phyloP scores from a whole-genome alignment of 495 filamentous ascomycete genomes.

The Penicillium canescens region DNA sequence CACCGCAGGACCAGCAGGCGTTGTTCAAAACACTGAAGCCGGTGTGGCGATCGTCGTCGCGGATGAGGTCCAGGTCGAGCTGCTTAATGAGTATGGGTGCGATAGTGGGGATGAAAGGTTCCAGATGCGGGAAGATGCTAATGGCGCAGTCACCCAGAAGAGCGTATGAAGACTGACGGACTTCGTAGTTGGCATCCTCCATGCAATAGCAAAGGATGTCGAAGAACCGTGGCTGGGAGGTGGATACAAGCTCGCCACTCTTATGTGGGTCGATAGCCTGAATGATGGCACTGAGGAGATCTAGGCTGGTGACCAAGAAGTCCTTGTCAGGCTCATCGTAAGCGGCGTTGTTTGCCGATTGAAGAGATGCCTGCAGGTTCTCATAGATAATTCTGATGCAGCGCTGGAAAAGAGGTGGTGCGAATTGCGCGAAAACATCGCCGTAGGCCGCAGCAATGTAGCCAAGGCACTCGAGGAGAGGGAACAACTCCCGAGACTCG shows the following conservation, averaged over 20 bases:
- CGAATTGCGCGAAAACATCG: constrained; percentile 78
- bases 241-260: constrained; percentile 71
- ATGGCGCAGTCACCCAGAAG: constrained; percentile 96
- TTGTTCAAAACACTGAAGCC: constrained; percentile 95
- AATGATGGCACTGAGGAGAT: constrained; percentile 90
- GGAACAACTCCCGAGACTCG: constrained; percentile 91
- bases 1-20: constrained; percentile 95
- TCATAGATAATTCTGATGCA: constrained; percentile 89
- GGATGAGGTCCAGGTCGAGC: constrained; percentile 75
- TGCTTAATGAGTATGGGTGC: constrained; percentile 81
- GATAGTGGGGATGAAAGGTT: constrained; percentile 68
- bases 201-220: constrained; percentile 88
- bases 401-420: constrained; percentile 77
- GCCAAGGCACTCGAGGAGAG: constrained; percentile 90
- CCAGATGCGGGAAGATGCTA: constrained; percentile 84
- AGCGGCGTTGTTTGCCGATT: constrained; percentile 60
- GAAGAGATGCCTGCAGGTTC: constrained; percentile 76
- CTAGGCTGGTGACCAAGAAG: constrained; percentile 94
- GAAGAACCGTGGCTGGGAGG: constrained; percentile 80
- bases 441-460: constrained; percentile 90
- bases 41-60: constrained; percentile 70
- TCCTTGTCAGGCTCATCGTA: constrained; percentile 91
- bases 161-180: constrained; percentile 94
- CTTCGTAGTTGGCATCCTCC: constrained; percentile 89
- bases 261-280: constrained; percentile 80